Conservation (phyloP, 2,329 filamentous ascomycete species). For the Cladosporium oxysporum region DNA sequence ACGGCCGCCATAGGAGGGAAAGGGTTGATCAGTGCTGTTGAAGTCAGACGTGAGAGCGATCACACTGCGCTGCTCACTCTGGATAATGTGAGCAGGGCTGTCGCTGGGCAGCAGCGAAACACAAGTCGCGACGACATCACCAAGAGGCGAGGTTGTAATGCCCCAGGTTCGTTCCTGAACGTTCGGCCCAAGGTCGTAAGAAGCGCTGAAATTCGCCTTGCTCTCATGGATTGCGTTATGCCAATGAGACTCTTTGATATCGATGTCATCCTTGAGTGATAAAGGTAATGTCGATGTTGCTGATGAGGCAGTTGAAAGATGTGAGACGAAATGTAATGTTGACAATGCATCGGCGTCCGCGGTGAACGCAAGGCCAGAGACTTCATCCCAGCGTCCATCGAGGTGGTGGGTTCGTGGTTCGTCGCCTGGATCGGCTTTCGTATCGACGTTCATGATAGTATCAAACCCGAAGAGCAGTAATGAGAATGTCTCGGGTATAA, state of each 20-base stretch:
- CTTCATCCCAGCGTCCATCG: conserved; percentile 45
- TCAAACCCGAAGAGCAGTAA: conserved; percentile 38
- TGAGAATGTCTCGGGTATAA: conserved; percentile 22
- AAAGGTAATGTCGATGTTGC: conserved; percentile 37
- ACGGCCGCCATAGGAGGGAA: conserved; percentile 1
- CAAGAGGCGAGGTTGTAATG: conserved; percentile 48
- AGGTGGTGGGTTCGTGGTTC: conserved; percentile 35
- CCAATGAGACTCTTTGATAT: conserved; percentile 39
- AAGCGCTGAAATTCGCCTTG: conserved; percentile 48
- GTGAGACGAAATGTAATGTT: conserved; percentile 41
- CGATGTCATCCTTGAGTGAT: not conserved
- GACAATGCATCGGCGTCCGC: conserved; percentile 20
- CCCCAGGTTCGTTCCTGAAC: conserved; percentile 57
- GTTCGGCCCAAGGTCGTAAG: conserved; percentile 53
- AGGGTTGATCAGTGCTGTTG: not conserved
- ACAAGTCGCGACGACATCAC: conserved; percentile 51
- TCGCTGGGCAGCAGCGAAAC: conserved; percentile 58
- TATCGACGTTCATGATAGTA: conserved; percentile 29
- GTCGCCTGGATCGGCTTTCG: conserved; percentile 32
- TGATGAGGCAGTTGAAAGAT: conserved; percentile 38
- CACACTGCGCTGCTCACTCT: conserved; percentile 30
- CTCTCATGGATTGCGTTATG: conserved; percentile 42
- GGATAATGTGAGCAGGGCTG: conserved; percentile 58
- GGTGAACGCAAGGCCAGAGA: conserved; percentile 40
- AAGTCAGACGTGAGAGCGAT: conserved; percentile 7